These are phyloP conservation scores for Talaromyces atroroseus DNA, from an alignment of 2,329 filamentous ascomycete genomes.

Conservation along the genomic window DNA sequence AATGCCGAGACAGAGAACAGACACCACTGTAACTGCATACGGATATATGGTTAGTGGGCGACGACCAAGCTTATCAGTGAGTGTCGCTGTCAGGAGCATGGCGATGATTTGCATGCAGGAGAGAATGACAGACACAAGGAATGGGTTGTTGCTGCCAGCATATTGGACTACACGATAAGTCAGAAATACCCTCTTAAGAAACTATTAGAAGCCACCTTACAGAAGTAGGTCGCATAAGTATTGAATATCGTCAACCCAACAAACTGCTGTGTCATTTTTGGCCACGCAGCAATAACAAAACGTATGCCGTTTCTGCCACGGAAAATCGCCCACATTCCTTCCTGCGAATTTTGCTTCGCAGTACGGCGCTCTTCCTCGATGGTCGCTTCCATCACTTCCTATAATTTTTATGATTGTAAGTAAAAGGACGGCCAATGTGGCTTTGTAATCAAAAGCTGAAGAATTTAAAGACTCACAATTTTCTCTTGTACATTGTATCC, in stretches of 20 bases:
- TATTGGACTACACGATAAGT: slow-evolving; percentile 29
- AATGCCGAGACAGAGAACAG: slow-evolving; percentile 35
- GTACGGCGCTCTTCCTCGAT: slow-evolving; percentile 27
- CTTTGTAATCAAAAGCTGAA: neutral
- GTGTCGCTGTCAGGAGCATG: slow-evolving; percentile 32
- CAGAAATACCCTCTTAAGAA: slow-evolving; percentile 1
- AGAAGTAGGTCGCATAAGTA: slow-evolving; percentile 38
- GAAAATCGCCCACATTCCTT: slow-evolving; percentile 32
- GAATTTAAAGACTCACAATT: slow-evolving; percentile 20
- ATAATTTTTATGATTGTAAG: neutral
- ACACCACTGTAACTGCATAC: slow-evolving; percentile 33
- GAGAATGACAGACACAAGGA: slow-evolving; percentile 39
- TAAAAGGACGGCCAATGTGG: neutral
- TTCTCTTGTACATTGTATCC: slow-evolving; percentile 31
- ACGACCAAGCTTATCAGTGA: slow-evolving; percentile 35
- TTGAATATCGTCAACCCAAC: slow-evolving; percentile 37
- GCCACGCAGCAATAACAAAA: slow-evolving; percentile 36
- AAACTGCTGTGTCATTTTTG: slow-evolving; percentile 38
- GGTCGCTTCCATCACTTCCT: slow-evolving; percentile 34
- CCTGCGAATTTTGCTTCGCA: slow-evolving; percentile 24
- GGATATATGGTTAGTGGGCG: slow-evolving; percentile 38
- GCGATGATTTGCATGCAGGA: slow-evolving; percentile 40
- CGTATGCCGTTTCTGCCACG: slow-evolving; percentile 33
- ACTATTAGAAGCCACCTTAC: slow-evolving; percentile 17
- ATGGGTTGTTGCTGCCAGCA: slow-evolving; percentile 39